These are phyloP conservation scores for Trichoderma guizhouense DNA, from an alignment of 2,329 filamentous ascomycete species.

Conservation along the genomic window DNA sequence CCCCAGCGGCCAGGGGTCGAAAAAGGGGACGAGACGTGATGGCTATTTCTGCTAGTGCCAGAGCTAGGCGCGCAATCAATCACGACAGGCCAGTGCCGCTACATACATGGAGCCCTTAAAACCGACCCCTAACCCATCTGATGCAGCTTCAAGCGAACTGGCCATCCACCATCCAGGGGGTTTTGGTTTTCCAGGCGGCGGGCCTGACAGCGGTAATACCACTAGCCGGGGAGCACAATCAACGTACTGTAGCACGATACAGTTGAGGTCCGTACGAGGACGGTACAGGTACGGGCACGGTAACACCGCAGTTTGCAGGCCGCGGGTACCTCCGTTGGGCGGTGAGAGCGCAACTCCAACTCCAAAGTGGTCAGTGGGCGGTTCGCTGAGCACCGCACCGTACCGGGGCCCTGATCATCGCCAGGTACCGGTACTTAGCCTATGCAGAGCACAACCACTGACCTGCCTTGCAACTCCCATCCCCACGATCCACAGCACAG, in stretches of 20 bases:
- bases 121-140: too few species aligned
- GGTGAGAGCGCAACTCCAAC: neutral
- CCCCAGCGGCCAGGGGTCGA: neutral
- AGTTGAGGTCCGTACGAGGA: neutral
- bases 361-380: neutral
- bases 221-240: neutral
- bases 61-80: too few species aligned
- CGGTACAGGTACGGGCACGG: neutral
- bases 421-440: neutral
- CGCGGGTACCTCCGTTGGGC: neutral
- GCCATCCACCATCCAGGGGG: conserved; percentile 5
- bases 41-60: too few species aligned
- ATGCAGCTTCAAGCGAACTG: neutral
- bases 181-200: neutral
- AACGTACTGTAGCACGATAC: neutral
- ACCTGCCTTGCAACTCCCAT: conserved; percentile 3
- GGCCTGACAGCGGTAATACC: conserved; percentile 5
- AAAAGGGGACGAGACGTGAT: conserved; percentile 9
- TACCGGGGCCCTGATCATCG: neutral
- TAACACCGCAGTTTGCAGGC: neutral
- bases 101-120: too few species aligned
- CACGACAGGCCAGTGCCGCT: too few species aligned
- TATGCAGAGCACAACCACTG: neutral
- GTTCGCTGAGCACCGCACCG: neutral
- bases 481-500: conserved; percentile 13